Evolutionary conservation across 2,329 filamentous ascomycete genomes (phyloP).

Genomic region (Apiospora rasikravindrae): DNA sequence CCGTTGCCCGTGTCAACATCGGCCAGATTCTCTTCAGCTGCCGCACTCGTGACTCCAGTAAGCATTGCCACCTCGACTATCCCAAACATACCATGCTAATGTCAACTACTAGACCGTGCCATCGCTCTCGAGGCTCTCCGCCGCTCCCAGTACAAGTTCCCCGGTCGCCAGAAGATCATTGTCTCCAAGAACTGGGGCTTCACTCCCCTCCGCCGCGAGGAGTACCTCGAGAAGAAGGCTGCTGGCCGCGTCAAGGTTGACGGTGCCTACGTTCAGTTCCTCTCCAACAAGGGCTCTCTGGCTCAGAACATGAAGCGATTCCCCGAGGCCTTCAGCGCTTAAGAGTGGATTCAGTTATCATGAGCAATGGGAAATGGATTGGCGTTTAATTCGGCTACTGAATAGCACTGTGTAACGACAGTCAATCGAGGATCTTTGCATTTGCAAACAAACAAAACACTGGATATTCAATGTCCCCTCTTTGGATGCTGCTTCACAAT

Average conservation of each 20-base stretch:
- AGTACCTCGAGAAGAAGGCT: conserved; percentile 95
- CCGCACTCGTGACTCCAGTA: conserved; percentile 92
- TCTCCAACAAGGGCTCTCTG: conserved; percentile 88
- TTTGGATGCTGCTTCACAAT: not conserved
- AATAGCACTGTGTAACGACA: conserved; percentile 26
- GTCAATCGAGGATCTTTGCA: conserved; percentile 27
- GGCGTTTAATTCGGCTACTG: conserved; percentile 27
- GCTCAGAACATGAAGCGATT: conserved; percentile 90
- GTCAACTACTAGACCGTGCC: conserved; percentile 69
- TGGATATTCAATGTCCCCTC: not conserved
- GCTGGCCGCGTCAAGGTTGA: conserved; percentile 94
- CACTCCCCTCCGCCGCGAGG: conserved; percentile 96
- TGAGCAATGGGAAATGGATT: conserved; percentile 26
- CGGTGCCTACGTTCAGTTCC: conserved; percentile 99
- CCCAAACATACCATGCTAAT: not conserved
- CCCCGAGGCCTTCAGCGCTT: conserved; percentile 84
- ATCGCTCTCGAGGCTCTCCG: conserved; percentile 98
- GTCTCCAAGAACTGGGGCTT: conserved; percentile 99
- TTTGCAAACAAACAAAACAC: conserved; percentile 23
- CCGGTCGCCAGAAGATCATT: conserved; percentile 99
- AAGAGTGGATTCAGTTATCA: conserved; percentile 28
- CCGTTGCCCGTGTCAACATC: conserved; percentile 99
- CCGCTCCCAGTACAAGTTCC: conserved; percentile 99
- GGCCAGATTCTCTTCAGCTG: conserved; percentile 98
- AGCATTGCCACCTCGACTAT: conserved; percentile 42